Base-by-base conservation (phyloP, 2,329 filamentous ascomycete species). In the Apiospora hydei region DNA sequence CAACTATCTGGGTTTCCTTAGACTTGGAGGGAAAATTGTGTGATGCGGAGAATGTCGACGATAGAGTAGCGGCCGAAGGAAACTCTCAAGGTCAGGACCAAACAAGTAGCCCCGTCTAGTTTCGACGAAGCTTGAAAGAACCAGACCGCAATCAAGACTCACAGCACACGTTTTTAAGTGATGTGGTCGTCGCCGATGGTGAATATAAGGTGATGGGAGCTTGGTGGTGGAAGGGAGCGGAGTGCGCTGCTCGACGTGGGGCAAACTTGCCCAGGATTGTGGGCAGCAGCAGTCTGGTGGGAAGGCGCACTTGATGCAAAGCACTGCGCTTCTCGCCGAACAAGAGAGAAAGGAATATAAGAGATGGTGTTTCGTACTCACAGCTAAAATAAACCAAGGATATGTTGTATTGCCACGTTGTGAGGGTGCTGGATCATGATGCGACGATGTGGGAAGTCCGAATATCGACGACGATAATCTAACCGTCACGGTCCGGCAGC, bases 301-400 rank as follows among this genome's bases (percentile, higher is more conserved):
- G 67, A 68, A 68, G 67, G 14, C 43, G 41, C 67, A 68, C 41
- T 68, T 68, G 57, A 30, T 38, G 21, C 53, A 61, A 49, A 61
- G 30, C 57, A 64, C 30, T 21, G 53, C 53, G 46, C 26, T 16
- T 34, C 64, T 16, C n/a, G 30, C 21, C 18, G 61, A 11, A 7
- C 16, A 21, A 51, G n/a, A 34, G 13, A 11, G 13, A 67, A 5
- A 30, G 38, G 16, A 4, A 67, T 30, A 4, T 41, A 73, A 64
- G 69, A 72, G 61, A 70, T 18, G 7, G 26, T 21, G 30, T 2
- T 10, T 43, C n/a, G 41, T 26, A 80, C 82, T 81, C 77, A 85
- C 83, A 81, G 83, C 82, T 85, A 85, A 78, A 78, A 83, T 73
- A 79, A 81, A 78, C 76, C 81, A 75, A 79, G 76, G 74, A 77